Percentiles rank a stretch among this genome's conserved stretches.
phyloP scores from a whole-genome alignment of 345 rosid species.

The Boechera divaricarpa region DNA sequence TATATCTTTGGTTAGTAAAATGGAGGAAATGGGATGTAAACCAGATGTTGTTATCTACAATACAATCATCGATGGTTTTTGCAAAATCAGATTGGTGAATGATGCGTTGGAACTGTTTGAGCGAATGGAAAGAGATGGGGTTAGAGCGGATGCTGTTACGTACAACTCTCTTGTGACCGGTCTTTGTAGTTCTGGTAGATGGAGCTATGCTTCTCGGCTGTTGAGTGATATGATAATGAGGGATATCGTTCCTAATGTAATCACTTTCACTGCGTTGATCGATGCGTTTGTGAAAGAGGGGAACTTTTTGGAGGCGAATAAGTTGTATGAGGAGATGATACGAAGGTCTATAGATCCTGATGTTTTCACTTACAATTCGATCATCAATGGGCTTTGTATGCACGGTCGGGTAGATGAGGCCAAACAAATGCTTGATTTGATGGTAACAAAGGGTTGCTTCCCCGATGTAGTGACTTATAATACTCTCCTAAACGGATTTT shows the following conservation, averaged over 20 bases:
- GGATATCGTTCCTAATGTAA: conserved; percentile 25
- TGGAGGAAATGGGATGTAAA: conserved; percentile 31
- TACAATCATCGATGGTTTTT: conserved; percentile 29
- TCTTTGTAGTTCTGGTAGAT: conserved; percentile 40
- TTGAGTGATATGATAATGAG: conserved; percentile 16
- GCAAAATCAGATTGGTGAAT: conserved; percentile 21
- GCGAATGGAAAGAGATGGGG: conserved; percentile 18
- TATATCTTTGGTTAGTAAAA: conserved; percentile 16
- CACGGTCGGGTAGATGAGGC: conserved; percentile 39
- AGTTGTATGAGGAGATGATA: conserved; percentile 36
- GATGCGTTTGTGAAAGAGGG: conserved; percentile 36
- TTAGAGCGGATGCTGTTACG: conserved; percentile 35
- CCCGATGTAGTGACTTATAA: conserved; percentile 44
- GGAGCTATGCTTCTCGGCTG: conserved; percentile 9
- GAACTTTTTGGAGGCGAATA: conserved; percentile 19
- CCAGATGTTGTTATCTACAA: conserved; percentile 38
- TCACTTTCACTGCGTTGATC: conserved; percentile 38
- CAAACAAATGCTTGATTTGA: conserved; percentile 29
- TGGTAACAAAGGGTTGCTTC: conserved; percentile 30
- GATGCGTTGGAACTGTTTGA: conserved; percentile 28
- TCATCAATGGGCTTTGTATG: conserved; percentile 41
- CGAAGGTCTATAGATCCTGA: conserved; percentile 30
- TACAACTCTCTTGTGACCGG: conserved; percentile 32
- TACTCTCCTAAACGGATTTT: conserved; percentile 47
- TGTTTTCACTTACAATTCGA: conserved; percentile 31